A percentile compares a stretch with the other conserved stretches of the same genome.
These are phyloP conservation scores for Lactifluus volemus DNA, from an alignment of 768 basidiomycete genomes.

Conservation along the genomic window DNA sequence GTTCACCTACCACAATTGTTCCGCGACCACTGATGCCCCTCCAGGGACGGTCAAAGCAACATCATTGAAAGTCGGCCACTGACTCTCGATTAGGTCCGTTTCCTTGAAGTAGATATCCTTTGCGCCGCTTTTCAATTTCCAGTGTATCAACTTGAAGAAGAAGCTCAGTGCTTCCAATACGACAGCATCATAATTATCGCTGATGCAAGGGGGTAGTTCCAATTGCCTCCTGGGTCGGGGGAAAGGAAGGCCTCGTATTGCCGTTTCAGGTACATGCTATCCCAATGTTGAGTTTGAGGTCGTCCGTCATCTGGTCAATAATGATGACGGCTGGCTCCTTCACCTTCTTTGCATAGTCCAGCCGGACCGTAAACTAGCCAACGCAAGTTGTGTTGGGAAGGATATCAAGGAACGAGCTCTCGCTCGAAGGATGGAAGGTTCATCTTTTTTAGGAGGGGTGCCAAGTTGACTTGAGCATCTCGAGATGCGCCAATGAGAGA, in stretches of 20 bases:
- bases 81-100: slow-evolving; percentile 93
- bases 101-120: slow-evolving; percentile 96
- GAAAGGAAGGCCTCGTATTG: slow-evolving; percentile 90
- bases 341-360: slow-evolving; percentile 82
- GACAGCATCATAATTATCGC: slow-evolving; percentile 82
- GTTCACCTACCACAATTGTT: slow-evolving; percentile 78
- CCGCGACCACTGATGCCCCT: slow-evolving; percentile 86
- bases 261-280: slow-evolving; percentile 89
- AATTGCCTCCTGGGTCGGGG: slow-evolving; percentile 79
- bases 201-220: slow-evolving; percentile 87
- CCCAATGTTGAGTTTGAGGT: slow-evolving; percentile 83
- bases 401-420: slow-evolving; percentile 84
- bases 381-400: slow-evolving; percentile 93
- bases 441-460: slow-evolving; percentile 71
- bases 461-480: slow-evolving; percentile 75
- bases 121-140: slow-evolving; percentile 89
- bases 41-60: slow-evolving; percentile 82
- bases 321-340: slow-evolving; percentile 84
- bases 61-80: slow-evolving; percentile 92
- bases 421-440: slow-evolving; percentile 86
- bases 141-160: slow-evolving; percentile 91
- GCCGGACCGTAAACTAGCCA: slow-evolving; percentile 85
- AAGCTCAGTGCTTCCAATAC: slow-evolving; percentile 79
- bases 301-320: slow-evolving; percentile 90
- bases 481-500: slow-evolving; percentile 79